Evolutionary conservation across 2,329 filamentous ascomycete species (phyloP).

Genomic region (Nemania sp.): DNA sequence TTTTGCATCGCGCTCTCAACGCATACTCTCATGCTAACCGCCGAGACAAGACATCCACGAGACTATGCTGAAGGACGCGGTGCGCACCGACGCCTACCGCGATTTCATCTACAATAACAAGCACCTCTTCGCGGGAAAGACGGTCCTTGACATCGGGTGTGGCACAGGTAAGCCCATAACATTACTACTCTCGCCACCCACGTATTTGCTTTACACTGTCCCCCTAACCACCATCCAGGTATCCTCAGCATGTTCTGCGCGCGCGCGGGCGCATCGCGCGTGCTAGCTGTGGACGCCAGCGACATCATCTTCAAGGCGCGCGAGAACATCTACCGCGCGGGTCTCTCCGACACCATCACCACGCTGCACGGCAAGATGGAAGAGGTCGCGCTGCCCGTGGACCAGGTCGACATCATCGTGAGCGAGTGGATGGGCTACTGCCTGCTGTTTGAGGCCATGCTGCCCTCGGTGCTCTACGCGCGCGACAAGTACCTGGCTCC

Average conservation of each 20-base stretch:
- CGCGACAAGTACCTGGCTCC: slow-evolving; percentile 83
- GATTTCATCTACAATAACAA: slow-evolving; percentile 96
- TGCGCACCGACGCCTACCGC: slow-evolving; percentile 88
- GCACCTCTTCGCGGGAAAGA: slow-evolving; percentile 81
- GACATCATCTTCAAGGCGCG: slow-evolving; percentile 86
- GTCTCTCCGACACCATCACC: slow-evolving; percentile 72
- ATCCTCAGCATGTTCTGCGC: slow-evolving; percentile 96
- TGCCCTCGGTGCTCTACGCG: slow-evolving; percentile 87
- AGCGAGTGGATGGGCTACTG: slow-evolving; percentile 99
- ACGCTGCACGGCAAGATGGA: slow-evolving; percentile 86
- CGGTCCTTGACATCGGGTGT: slow-evolving; percentile 89
- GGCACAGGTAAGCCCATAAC: slow-evolving; percentile 59
- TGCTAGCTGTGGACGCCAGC: slow-evolving; percentile 91
- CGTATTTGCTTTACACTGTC: not conserved
- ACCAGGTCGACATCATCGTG: slow-evolving; percentile 89
- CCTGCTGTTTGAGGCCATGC: slow-evolving; percentile 92
- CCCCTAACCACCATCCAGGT: slow-evolving; percentile 48
- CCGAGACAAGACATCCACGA: slow-evolving; percentile 74
- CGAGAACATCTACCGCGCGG: slow-evolving; percentile 83
- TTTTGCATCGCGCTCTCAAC: no score
- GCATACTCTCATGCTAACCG: slow-evolving; percentile 7
- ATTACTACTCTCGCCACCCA: not conserved
- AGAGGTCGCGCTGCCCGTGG: slow-evolving; percentile 77
- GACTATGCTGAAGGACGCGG: slow-evolving; percentile 88
- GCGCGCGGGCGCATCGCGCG: slow-evolving; percentile 81